Conservation (phyloP, 2,329 filamentous ascomycete genomes). For the Hypoxylon sp. region DNA sequence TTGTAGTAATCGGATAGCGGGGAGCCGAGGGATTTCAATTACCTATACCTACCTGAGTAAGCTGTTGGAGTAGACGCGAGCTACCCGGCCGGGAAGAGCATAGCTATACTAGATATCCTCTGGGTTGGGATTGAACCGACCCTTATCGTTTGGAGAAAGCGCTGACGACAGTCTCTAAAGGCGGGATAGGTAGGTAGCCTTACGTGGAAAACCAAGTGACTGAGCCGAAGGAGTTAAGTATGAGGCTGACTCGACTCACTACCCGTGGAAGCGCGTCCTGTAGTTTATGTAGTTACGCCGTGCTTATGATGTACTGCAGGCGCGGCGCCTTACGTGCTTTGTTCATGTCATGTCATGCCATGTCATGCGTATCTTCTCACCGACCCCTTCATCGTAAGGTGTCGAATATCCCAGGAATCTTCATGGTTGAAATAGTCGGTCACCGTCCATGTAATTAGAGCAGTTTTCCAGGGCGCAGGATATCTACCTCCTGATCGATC, state of each 20-base stretch:
- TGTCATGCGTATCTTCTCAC: constrained; percentile 23
- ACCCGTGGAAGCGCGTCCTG: constrained; percentile 15
- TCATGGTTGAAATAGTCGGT: constrained; percentile 8
- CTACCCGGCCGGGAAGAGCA: not conserved
- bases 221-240: constrained; percentile 24
- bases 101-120: not conserved
- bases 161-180: not conserved
- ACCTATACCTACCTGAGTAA: not conserved
- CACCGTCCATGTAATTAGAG: not conserved
- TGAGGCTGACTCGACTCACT: constrained; percentile 39
- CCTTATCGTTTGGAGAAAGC: too few relatives aligned
- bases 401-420: constrained; percentile 3
- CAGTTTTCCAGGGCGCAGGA: not conserved
- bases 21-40: constrained; percentile 3
- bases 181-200: not conserved
- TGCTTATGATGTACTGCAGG: constrained; percentile 25
- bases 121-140: not conserved
- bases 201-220: constrained; percentile 9
- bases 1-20: constrained; percentile 6
- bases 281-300: constrained; percentile 23
- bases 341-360: constrained; percentile 30
- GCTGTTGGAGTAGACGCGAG: not conserved
- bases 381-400: constrained; percentile 4
- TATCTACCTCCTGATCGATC: constrained; percentile 12
- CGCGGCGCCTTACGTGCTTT: constrained; percentile 15